Evolutionary conservation across 106 monocot genomes (phyloP), one percentile per base, ranked within the genome.

Genomic region (Alisma plantagoaquatica): DNA sequence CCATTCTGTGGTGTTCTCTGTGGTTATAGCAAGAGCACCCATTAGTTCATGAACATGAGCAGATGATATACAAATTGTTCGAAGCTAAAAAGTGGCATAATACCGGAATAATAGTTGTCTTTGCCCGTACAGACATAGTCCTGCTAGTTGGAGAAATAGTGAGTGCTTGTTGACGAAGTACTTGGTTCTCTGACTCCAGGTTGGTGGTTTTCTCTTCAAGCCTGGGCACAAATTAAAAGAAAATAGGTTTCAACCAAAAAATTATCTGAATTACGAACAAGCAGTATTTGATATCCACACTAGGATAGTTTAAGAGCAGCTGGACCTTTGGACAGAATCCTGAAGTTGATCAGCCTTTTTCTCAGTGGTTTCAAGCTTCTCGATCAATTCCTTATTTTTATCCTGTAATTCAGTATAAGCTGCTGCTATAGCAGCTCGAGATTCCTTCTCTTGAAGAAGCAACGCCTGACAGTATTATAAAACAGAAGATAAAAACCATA

Each of bases 1-100:
- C 89, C 83, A 65, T 83, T 79, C 19, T 91, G 84, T 63, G 80
- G 70, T 56, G 70, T 77, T 59, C 77, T 77, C 84, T 91, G 84
- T 19, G 16, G 6, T 17, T 5, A 17, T 24, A 27, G 26, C 18
- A 51, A 51, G 27, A 16, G 20, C 5, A 51, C 14, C 50, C n/a
- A n/a, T n/a, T n/a, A n/a, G n/a, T n/a, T n/a, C n/a, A n/a, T n/a
- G n/a, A n/a, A n/a, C n/a, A n/a, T n/a, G n/a, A n/a, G n/a, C n/a
- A n/a, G n/a, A n/a, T n/a, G n/a, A n/a, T n/a, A n/a, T n/a, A n/a
- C n/a, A n/a, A n/a, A n/a, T n/a, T n/a, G n/a, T n/a, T n/a, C n/a
- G n/a, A n/a, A n/a, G n/a, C n/a, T n/a, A n/a, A 28, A 7, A 61
- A 24, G 57, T 49, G 30, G 9, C 51, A 18, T 15, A 48, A 19